These are phyloP conservation scores for Yamadazyma olivae DNA, from an alignment of 805 yeast genomes.

Conservation along the genomic window DNA sequence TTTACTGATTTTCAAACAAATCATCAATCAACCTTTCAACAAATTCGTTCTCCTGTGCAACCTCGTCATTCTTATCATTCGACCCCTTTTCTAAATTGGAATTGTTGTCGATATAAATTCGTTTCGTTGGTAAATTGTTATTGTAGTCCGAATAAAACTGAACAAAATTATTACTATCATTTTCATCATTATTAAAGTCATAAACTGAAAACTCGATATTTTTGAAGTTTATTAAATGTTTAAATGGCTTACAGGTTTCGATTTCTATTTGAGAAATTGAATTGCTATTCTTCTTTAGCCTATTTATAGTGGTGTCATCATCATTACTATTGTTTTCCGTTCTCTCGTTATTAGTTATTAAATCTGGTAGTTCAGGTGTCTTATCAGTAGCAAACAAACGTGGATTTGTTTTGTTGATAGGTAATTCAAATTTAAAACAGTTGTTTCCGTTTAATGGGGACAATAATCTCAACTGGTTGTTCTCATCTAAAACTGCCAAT, in stretches of 20 bases:
- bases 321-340: too few species aligned
- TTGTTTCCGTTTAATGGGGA: constrained; percentile 38
- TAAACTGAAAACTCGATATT: constrained; percentile 30
- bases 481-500: constrained; percentile 30
- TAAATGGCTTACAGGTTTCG: constrained; percentile 48
- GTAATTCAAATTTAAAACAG: constrained; percentile 40
- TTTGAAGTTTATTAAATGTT: constrained; percentile 26
- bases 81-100: background rate
- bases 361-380: background rate
- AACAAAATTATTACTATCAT: constrained; percentile 16
- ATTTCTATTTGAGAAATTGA: constrained; percentile 50
- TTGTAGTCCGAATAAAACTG: constrained; percentile 18
- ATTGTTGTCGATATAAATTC: constrained; percentile 10
- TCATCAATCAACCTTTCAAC: constrained; percentile 7
- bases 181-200: constrained; percentile 12
- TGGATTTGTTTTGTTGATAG: constrained; percentile 15
- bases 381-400: constrained; percentile 9
- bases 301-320: too few species aligned
- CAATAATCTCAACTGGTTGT: constrained; percentile 28
- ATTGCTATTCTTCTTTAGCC: constrained; percentile 1
- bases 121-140: constrained; percentile 16
- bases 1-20: too few species aligned
- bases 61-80: background rate
- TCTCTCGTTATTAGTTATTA: constrained; percentile 1
- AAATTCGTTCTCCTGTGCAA: constrained; percentile 4